A percentile compares a stretch with the other conserved stretches of the same genome.
phyloP scores from a whole-genome alignment of 2,329 filamentous ascomycete genomes.

The Gaeumannomyces sp. region DNA sequence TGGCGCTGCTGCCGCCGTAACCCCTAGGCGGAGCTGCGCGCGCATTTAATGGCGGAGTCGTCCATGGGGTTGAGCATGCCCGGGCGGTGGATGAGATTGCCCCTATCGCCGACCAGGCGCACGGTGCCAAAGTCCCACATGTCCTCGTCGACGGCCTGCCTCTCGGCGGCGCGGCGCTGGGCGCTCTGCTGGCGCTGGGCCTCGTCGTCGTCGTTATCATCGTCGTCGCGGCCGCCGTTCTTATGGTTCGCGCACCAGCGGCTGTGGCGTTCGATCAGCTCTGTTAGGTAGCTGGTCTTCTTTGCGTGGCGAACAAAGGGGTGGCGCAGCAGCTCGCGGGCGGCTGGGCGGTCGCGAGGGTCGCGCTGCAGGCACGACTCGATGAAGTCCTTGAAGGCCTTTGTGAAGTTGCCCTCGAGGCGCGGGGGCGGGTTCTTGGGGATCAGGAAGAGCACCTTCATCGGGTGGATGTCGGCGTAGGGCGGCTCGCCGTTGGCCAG shows the following conservation, averaged over 20 bases:
- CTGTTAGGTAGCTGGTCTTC: slow-evolving; percentile 92
- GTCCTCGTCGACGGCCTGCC: slow-evolving; percentile 64
- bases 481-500: slow-evolving; percentile 88
- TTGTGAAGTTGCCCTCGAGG: slow-evolving; percentile 75
- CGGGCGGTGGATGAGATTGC: slow-evolving; percentile 46
- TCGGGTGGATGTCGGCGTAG: slow-evolving; percentile 93
- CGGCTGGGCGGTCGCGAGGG: slow-evolving; percentile 79
- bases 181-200: slow-evolving; percentile 29
- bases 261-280: slow-evolving; percentile 85
- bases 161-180: slow-evolving; percentile 37
- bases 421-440: slow-evolving; percentile 87
- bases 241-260: slow-evolving; percentile 82
- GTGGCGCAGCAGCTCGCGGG: slow-evolving; percentile 80
- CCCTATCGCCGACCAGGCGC: slow-evolving; percentile 65
- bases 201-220: slow-evolving; percentile 50
- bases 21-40: slow-evolving; percentile 39
- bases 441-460: slow-evolving; percentile 96
- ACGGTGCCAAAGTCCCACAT: slow-evolving; percentile 99
- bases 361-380: slow-evolving; percentile 82
- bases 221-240: slow-evolving; percentile 53
- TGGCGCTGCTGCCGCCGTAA: slow-evolving; percentile 32
- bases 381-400: slow-evolving; percentile 77
- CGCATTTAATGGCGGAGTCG: slow-evolving; percentile 72
- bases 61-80: slow-evolving; percentile 64
- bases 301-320: slow-evolving; percentile 88